These are phyloP conservation scores for Argentina anserina DNA, from an alignment of 306 rosid species.

Conservation along the genomic window DNA sequence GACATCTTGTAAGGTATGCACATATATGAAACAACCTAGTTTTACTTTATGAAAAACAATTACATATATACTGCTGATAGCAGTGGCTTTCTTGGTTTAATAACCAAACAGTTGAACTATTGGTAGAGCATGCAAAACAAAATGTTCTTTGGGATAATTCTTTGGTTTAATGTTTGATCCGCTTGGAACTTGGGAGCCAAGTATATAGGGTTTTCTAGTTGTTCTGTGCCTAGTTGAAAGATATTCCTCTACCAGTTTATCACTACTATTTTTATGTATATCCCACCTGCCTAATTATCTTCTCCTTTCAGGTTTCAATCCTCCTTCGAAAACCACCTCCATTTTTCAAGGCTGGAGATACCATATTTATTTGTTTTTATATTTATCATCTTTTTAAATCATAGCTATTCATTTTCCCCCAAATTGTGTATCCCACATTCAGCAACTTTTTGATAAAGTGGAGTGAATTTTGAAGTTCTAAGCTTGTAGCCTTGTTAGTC, in stretches of 20 bases:
- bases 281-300: neutral
- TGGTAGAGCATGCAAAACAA: neutral
- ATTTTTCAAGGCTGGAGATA: constrained; percentile 43
- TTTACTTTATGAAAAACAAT: neutral
- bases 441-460: neutral
- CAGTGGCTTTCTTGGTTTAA: neutral
- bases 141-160: neutral
- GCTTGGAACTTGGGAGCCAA: neutral
- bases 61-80: neutral
- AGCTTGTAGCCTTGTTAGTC: neutral
- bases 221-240: neutral
- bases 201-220: neutral
- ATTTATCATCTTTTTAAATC: neutral
- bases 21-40: neutral
- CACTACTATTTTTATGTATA: neutral
- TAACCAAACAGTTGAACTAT: neutral
- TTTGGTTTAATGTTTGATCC: neutral
- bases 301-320: constrained; percentile 38
- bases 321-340: constrained; percentile 36
- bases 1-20: constrained; percentile 12
- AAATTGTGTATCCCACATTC: neutral
- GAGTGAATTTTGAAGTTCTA: neutral
- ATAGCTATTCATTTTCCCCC: constrained; percentile 9
- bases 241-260: neutral
- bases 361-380: neutral